Evolutionary conservation across 768 basidiomycete species (phyloP).

Genomic region (Suillus tomentosus): DNA sequence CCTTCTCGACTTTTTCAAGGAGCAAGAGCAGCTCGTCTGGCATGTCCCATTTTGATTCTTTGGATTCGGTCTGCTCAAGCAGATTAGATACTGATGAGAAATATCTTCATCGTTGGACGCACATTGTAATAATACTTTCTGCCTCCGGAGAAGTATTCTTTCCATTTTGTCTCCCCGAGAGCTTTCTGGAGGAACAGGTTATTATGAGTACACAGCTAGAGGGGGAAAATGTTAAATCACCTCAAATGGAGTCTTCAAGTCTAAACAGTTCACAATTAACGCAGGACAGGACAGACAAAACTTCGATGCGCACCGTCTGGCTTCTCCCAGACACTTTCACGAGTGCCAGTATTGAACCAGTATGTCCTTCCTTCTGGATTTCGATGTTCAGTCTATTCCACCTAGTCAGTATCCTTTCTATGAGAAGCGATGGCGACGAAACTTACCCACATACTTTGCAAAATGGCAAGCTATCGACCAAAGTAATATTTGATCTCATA

Average conservation of each 20-base stretch:
- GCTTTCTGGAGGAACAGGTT: slow-evolving; percentile 57
- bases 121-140: slow-evolving; percentile 92
- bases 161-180: slow-evolving; percentile 90
- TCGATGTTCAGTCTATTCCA: slow-evolving; percentile 80
- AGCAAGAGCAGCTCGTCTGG: slow-evolving; percentile 89
- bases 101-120: slow-evolving; percentile 21
- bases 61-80: slow-evolving; percentile 66
- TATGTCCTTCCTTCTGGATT: slow-evolving; percentile 98
- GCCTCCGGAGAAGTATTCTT: slow-evolving; percentile 92
- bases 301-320: slow-evolving; percentile 69
- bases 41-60: slow-evolving; percentile 98
- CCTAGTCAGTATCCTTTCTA: slow-evolving; percentile 6
- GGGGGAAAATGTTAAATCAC: slow-evolving; percentile 40
- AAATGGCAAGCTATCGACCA: slow-evolving; percentile 7
- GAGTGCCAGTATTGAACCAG: slow-evolving; percentile 90
- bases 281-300: slow-evolving; percentile 13
- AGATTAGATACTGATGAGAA: slow-evolving; percentile 6
- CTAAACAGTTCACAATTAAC: slow-evolving; percentile 36
- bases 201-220: slow-evolving; percentile 10
- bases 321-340: slow-evolving; percentile 98
- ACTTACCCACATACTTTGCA: slow-evolving; percentile 35
- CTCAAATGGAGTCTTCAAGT: slow-evolving; percentile 91
- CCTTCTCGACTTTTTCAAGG: slow-evolving; percentile 84
- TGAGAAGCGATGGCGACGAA: neutral
- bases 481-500: neutral